Evolutionary conservation across 2,329 filamentous ascomycete species (phyloP), one percentile per base, ranked within the genome.

Genomic region (Hypoxylon sp.): DNA sequence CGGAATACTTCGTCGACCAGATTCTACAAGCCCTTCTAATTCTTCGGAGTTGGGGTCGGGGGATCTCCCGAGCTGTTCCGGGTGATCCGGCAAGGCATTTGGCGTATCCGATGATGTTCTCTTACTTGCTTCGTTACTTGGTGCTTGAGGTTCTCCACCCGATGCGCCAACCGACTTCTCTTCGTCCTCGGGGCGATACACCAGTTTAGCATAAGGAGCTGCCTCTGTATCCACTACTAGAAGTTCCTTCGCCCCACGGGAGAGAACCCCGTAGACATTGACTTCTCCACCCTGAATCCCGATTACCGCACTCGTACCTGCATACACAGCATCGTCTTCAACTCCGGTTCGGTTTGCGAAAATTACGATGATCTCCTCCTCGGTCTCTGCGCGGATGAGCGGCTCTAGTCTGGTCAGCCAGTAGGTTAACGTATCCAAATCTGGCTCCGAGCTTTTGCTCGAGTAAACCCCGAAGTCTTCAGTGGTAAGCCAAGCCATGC

Each of bases 401-500:
- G 92, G 92, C 60, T 91, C 89, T 3, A 95, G 82, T 0, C 93
- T 85, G 17, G 87, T 85, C 0, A 93, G 82, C 93, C 92, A 95
- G 73, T 95, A 95, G 0, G 87, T 86, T 7, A 95, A 76, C 0
- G 91, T 93, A 23, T 92, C 88, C 79, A 92, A 85, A 70, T 94
- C 92, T 0, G 91, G 91, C 53, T 89, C 86, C 0, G 59, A 61
- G n/a, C 57, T 60, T 49, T 61, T 65, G 89, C 6, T 65, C 63
- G 17, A 73, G 82, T 1, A 78, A 83, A 73, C 82, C 32, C 60
- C 57, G n/a, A 62, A 58, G 49, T 68, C 85, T 67, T 83, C 88
- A 60, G 77, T 82, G 1, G 91, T 93, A 32, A 92, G 82, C 92
- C 92, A 95, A 0, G 93, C 91, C 92, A 94, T 94, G 3, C 87